Evolutionary conservation across 257 asterid genomes (phyloP), one percentile per base, ranked within the genome.

Genomic region (Nemophila menziesii): DNA sequence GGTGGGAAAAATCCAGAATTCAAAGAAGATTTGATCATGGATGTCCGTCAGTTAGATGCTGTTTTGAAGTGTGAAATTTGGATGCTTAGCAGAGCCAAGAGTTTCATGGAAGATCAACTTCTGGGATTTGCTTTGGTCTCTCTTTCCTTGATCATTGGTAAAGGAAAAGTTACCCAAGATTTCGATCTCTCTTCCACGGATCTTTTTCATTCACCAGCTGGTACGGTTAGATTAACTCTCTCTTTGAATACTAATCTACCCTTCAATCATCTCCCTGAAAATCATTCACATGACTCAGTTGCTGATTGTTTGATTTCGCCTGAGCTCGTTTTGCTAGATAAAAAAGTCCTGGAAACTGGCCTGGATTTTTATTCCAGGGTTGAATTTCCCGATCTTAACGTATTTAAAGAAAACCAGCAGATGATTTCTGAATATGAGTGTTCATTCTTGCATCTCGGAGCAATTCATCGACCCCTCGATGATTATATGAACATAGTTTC

Each of bases 21-120:
- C 58, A 50, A 70, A 39, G 57, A 76, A 11, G 57, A 62, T 45
- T 39, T 79, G 65, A 52, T 56, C 55, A 48, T 79, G 58, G 65
- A 65, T 21, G 57, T 79, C 46, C 51, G 26, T 42, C 69, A 67
- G 16, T 22, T 27, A 0, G 77, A 79, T 3, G 74, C 78, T 3
- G 73, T 75, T 16, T 60, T 79, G 24, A 79, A 79, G 57, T 79
- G 92, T 20, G 92, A 79, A n/a, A 72, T 79, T 24, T 79, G 82
- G 82, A 79, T 79, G 92, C 64, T 79, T 1, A 79, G 92, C 61
- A 51, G 85, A 39, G 85, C 77, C 36, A 75, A 72, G 63, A 61
- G 55, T 16, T 58, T 54, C 54, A 58, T 79, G 92, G 92, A 79
- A 33, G 86, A 79, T 63, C 92, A 79, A 64, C 86, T 79, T 44